Base-by-base conservation (phyloP, 176 grass and related monocot genomes). In the Poa annua region DNA sequence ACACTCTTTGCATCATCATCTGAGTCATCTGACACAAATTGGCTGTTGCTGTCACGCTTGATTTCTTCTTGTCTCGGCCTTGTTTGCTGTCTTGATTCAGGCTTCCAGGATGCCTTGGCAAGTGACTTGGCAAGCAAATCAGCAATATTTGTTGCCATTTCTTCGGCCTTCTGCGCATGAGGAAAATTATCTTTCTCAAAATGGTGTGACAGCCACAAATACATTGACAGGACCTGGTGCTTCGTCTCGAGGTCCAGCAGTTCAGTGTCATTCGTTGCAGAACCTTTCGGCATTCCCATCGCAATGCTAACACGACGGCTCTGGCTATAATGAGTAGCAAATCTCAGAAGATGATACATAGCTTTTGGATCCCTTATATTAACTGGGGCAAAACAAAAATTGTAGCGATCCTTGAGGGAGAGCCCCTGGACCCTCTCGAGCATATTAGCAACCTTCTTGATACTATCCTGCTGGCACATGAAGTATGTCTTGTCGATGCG, bases 311-410 rank as follows among this genome's bases (percentile, higher is more conserved):
- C 96, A 35, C 86, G 90, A 11, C 83, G 86, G 66, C 86, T 91
- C 70, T 95, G 84, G 66, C 86, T 90, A 66, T 95, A 98, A 57
- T 90, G 86, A 48, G 81, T 88, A 26, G 96, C 92, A 85, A 95
- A 98, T 70, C 92, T 93, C 52, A 95, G 73, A 36, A 98, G 89
- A 95, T 98, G 96, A 83, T 91, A 84, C 96, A 98, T 95, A 66
- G 96, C 92, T 88, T 98, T 98, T 56, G 96, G 96, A 76, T 98
- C 96, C 62, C 96, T 91, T 88, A 92, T 88, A 86, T 98, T 98
- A 56, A 95, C 90, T 39, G 91, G 96, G 7, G 96, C 90, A 82
- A 98, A 98, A 76, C 91, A 91, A 78, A 98, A 98, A 71, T 85
- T 98, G 83, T 92, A 95, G 15, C 91, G 88, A 66, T 98, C 96